Evolutionary conservation across 148 eudicot species (phyloP).

Genomic region (Heliamphora exappendiculata): DNA sequence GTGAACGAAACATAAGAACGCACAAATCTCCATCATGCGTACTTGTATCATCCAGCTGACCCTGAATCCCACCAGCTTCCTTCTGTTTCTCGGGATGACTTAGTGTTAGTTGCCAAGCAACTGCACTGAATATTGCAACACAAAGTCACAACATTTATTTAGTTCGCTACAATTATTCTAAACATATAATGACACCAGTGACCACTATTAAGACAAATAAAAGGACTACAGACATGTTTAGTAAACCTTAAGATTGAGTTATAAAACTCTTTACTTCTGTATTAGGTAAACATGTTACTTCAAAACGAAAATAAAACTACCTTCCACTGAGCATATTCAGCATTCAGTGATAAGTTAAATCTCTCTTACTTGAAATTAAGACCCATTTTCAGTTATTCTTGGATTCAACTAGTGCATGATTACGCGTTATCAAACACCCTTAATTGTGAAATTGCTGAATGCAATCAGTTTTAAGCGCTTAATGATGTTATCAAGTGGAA

Average conservation of each 20-base stretch:
- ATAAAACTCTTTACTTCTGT: too few relatives aligned
- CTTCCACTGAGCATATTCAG: neutral
- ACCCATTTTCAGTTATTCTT: neutral
- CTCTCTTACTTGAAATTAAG: neutral
- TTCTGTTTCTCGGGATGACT: slow-evolving; percentile 40
- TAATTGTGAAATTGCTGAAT: neutral
- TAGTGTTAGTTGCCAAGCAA: slow-evolving; percentile 89
- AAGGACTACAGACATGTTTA: neutral
- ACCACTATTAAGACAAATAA: neutral
- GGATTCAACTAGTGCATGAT: neutral
- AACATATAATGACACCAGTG: neutral
- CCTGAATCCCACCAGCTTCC: slow-evolving; percentile 26
- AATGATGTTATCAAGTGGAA: neutral
- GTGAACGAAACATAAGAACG: slow-evolving; percentile 80
- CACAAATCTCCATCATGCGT: slow-evolving; percentile 55
- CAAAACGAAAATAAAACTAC: neutral
- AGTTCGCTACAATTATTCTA: neutral
- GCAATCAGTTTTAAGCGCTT: neutral
- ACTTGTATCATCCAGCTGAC: slow-evolving; percentile 21
- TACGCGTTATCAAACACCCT: neutral
- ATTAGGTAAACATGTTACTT: neutral
- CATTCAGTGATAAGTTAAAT: neutral
- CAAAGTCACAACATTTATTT: neutral
- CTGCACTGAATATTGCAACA: slow-evolving; percentile 48
- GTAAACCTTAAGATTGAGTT: neutral